Percentiles rank a stretch among this genome's conserved stretches.
These are phyloP conservation scores for Paramecium caudatum DNA, from an alignment of 73 alveolate genomes.

Conservation along the genomic window DNA sequence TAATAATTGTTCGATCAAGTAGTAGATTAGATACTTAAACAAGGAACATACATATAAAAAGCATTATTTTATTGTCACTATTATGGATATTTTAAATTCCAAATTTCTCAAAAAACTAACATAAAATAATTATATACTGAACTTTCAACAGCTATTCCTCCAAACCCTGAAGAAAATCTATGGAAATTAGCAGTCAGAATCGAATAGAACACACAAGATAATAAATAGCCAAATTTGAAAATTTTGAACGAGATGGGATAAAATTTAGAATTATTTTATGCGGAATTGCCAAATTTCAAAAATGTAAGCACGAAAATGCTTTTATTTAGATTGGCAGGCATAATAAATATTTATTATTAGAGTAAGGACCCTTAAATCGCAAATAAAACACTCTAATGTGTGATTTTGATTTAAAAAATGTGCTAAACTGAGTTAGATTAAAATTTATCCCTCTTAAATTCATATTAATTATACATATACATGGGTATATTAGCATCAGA, in stretches of 20 bases:
- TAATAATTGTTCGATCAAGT: background rate
- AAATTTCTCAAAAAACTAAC: background rate
- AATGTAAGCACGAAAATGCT: background rate
- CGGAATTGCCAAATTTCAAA: background rate
- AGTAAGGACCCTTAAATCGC: too few species aligned
- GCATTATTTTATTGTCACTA: background rate
- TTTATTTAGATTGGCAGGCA: background rate
- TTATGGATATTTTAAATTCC: background rate
- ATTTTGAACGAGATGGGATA: too few species aligned
- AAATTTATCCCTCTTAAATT: background rate
- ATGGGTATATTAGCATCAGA: background rate
- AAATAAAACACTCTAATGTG: background rate
- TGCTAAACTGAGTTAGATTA: constrained; percentile 4
- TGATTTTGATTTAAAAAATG: background rate
- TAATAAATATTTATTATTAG: background rate
- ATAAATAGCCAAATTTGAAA: background rate
- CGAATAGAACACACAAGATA: too few species aligned
- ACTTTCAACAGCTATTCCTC: background rate
- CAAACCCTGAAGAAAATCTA: background rate
- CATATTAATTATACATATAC: background rate
- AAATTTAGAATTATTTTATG: too few species aligned
- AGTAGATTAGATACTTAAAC: background rate
- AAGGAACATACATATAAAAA: background rate
- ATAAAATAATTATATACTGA: background rate
- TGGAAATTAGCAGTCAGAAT: too few species aligned